Percentiles rank a stretch among this genome's conserved stretches.
Conservation (phyloP, 805 yeast species). For the Saccharomycopsis guyanensis region DNA sequence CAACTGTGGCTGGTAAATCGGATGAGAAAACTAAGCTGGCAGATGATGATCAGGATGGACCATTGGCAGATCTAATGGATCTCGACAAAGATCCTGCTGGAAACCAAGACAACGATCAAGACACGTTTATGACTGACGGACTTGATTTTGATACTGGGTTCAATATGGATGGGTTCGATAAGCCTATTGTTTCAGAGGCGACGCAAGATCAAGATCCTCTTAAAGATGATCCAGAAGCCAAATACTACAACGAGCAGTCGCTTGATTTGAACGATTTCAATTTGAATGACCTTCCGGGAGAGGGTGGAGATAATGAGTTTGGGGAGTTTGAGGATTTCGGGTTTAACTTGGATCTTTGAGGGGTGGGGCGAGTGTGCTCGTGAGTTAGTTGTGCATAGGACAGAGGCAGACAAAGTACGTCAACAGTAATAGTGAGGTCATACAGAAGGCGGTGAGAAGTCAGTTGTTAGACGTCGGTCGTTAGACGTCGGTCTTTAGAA, state of each 20-base stretch:
- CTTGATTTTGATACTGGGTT: slow-evolving; percentile 8
- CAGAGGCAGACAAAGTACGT: no score
- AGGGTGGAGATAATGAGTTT: slow-evolving; percentile 1
- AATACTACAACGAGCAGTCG: slow-evolving; percentile 8
- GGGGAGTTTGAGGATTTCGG: slow-evolving; percentile 18
- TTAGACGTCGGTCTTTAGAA: no score
- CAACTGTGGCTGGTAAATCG: not conserved
- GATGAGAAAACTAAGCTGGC: not conserved
- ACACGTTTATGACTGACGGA: slow-evolving; percentile 9
- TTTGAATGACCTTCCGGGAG: slow-evolving; percentile 13
- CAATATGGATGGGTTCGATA: not conserved
- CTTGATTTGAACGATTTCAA: slow-evolving; percentile 19
- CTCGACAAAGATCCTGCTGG: not conserved
- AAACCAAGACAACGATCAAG: not conserved
- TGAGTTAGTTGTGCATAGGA: no score
- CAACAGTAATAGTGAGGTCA: no score
- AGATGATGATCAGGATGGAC: not conserved
- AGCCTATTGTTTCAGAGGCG: not conserved
- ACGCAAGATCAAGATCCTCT: not conserved
- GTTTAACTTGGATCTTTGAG: slow-evolving; percentile 9
- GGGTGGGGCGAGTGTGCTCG: no score
- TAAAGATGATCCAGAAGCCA: not conserved
- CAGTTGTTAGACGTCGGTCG: no score
- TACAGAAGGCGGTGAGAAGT: no score
- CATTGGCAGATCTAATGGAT: not conserved